Evolutionary conservation across 1,284 basidiomycete genomes (phyloP), one percentile per base, ranked within the genome.

Genomic region (Ceratobasidium sp.): DNA sequence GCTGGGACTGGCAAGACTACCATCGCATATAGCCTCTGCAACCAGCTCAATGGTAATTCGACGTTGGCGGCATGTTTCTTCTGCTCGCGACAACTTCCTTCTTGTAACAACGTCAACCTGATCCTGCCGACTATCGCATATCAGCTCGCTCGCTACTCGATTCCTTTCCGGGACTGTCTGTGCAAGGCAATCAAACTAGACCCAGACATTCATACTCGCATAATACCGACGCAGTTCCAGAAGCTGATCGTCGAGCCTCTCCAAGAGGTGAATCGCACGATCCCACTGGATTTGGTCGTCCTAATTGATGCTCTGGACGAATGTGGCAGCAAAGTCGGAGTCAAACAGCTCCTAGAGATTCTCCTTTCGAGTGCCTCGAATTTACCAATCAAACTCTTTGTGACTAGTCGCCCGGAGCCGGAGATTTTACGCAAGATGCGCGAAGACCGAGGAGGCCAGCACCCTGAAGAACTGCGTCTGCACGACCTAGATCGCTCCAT

Each of bases 221-320:
- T 3, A 1, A 33, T 66, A 6, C 17, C 31, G 0, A 54, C 6
- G n/a, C 64, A 66, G 22, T 54, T 66, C 50, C 17, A 22, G 14
- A 54, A 15, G 31, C 50, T 66, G 17, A 27, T 66, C 27, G 11
- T 8, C 9, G 50, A 53, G 9, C 64, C 64, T 9, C 14, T 66
- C 0, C 64, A 17, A 33, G 41, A 66, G 19, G 0, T 33, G 11
- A n/a, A 54, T n/a, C n/a, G 90, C n/a, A n/a, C n/a, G n/a, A n/a
- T n/a, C n/a, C n/a, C n/a, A n/a, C n/a, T n/a, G n/a, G 36, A n/a
- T 15, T 9, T 75, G 27, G 59, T 75, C 1, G 36, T 75, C 9
- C 60, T 75, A 24, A 57, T 75, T 15, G 75, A 75, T 27, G 75
- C 69, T 14, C 51, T 75, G 1, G 75, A 75, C 31, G 75, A 75